phyloP scores from a whole-genome alignment of 192 early-diverging fungal genomes.

The Funneliformis mosseae region DNA sequence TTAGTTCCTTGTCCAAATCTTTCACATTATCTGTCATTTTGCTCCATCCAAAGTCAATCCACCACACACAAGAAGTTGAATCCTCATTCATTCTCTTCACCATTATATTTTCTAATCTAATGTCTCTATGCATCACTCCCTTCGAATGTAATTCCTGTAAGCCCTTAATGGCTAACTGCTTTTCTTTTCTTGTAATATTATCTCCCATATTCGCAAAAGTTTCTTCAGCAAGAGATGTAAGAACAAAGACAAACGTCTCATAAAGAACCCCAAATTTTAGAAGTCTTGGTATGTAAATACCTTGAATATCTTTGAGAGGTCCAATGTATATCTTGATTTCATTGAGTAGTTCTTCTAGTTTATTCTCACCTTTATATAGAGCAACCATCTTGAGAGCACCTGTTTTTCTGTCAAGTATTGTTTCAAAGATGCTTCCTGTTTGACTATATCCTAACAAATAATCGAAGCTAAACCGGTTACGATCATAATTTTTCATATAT shows the following conservation, averaged over 20 bases:
- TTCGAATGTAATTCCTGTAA: slow-evolving; percentile 33
- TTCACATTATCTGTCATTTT: slow-evolving; percentile 6
- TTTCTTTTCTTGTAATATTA: neutral
- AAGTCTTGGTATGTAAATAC: neutral
- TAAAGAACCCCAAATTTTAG: neutral
- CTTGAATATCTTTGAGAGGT: neutral
- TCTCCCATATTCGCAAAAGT: neutral
- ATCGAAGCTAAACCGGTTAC: neutral
- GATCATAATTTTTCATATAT: neutral
- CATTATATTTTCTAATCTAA: slow-evolving; percentile 37
- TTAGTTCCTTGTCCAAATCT: slow-evolving; percentile 12
- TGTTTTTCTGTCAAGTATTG: neutral
- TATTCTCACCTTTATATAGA: neutral
- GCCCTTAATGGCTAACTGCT: neutral
- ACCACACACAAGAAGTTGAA: neutral
- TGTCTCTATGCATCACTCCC: slow-evolving; percentile 37
- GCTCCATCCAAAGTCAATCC: slow-evolving; percentile 30
- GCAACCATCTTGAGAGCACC: neutral
- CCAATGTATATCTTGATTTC: neutral
- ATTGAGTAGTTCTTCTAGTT: neutral
- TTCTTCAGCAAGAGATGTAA: neutral
- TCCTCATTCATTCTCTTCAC: slow-evolving; percentile 4
- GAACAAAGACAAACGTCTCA: neutral
- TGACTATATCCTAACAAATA: neutral
- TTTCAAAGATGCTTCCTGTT: neutral